These are phyloP conservation scores for Thalassiosira pacifica DNA, from an alignment of 352 stramenopile species.

Conservation along the genomic window DNA sequence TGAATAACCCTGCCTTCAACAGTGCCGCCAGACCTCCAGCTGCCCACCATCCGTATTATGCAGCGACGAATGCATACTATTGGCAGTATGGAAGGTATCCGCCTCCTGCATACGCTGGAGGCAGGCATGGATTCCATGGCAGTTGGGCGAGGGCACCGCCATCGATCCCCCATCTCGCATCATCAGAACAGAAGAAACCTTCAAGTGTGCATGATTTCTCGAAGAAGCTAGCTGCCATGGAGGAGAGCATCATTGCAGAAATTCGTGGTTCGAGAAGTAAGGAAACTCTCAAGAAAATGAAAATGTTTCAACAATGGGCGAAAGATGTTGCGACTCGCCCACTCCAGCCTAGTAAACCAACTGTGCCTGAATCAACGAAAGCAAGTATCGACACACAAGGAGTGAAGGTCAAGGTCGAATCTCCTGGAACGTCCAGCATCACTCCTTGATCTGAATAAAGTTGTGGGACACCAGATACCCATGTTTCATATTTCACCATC, in stretches of 20 bases:
- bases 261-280: conserved; percentile 23
- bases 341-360: conserved; percentile 17
- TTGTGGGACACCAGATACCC: too few relatives aligned
- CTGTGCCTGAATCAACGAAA: neutral
- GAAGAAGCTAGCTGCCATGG: conserved; percentile 15
- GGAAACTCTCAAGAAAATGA: conserved; percentile 23
- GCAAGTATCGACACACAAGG: neutral
- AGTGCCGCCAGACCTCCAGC: conserved; percentile 16
- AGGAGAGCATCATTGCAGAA: conserved; percentile 29
- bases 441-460: conserved; percentile 30
- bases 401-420: conserved; percentile 1
- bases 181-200: neutral
- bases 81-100: conserved; percentile 10
- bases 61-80: neutral
- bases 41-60: neutral
- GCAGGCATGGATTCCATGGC: neutral
- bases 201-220: conserved; percentile 16
- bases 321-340: conserved; percentile 21
- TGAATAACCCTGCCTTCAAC: conserved; percentile 44
- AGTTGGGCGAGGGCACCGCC: neutral
- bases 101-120: neutral
- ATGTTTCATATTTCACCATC: neutral
- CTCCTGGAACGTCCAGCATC: conserved; percentile 13
- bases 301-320: conserved; percentile 36
- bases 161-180: neutral